Evolutionary conservation across 2,329 filamentous ascomycete species (phyloP), one percentile per base, ranked within the genome.

Genomic region (Bipolaris sorokiniana): DNA sequence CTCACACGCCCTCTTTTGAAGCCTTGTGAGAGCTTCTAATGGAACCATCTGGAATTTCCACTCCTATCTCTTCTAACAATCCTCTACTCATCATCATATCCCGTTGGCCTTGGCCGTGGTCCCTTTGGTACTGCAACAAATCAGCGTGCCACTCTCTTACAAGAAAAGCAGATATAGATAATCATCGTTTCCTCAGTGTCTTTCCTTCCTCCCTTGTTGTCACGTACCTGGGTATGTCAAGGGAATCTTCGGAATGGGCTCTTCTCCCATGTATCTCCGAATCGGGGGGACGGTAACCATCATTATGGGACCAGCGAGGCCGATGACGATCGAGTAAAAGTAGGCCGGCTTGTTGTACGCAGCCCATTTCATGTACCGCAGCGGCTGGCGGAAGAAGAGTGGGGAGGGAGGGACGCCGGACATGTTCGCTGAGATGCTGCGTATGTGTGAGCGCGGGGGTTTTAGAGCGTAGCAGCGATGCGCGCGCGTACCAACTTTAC

Each of bases 191-290:
- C 26, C 15, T 13, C 15, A 41, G n/a, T 33, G 11, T 4, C 10
- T 20, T 13, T 15, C 15, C 7, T 15, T 16, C 28, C 13, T 7
- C 18, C n/a, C n/a, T 16, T 6, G 28, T 13, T 34, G 13, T 22
- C 34, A 85, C 91, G 77, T 86, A 98, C 94, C 86, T 59, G 95
- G 95, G 83, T 98, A 99, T 75, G 92, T 96, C 77, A 93, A 80
- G 31, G 95, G 95, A 64, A 98, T 88, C 55, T 68, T 69, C 83
- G 85, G 63, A 86, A 81, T 62, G 88, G 56, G 84, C 67, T 87
- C 80, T 75, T 97, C 92, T 68, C 93, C 93, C 55, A 96, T 78
- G 63, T 72, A 73, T 50, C 81, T 82, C 76, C 93, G 83, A 67
- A 96, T 81, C 46, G 91, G 90, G 41, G 93, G 92, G 1, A 91